Evolutionary conservation across 2,329 filamentous ascomycete species (phyloP).

Genomic region (Aspergillus thermomutatus): DNA sequence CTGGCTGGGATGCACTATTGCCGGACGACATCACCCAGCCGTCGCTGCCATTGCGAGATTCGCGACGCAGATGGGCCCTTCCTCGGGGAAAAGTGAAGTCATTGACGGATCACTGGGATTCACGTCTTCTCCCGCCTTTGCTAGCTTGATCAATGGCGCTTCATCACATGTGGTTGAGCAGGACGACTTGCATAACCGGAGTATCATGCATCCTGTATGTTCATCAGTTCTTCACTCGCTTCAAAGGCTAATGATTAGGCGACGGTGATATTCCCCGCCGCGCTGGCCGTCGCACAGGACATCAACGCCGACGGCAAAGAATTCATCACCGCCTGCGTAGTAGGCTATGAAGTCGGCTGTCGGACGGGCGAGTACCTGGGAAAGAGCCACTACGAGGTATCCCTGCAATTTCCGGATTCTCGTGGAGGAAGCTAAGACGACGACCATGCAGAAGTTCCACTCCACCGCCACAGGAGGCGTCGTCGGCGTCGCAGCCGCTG

Average conservation of each 20-base stretch:
- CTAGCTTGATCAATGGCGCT: slow-evolving; percentile 28
- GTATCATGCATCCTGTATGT: slow-evolving; percentile 32
- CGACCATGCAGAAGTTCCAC: slow-evolving; percentile 21
- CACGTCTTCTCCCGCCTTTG: slow-evolving; percentile 27
- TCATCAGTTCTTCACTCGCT: background rate
- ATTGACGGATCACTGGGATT: slow-evolving; percentile 21
- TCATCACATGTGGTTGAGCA: slow-evolving; percentile 33
- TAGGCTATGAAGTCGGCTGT: slow-evolving; percentile 31
- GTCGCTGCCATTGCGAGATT: slow-evolving; percentile 22
- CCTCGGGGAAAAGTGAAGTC: slow-evolving; percentile 25
- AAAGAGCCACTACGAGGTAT: slow-evolving; percentile 30
- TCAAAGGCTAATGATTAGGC: slow-evolving; percentile 13
- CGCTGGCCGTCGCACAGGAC: slow-evolving; percentile 29
- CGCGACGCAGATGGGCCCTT: slow-evolving; percentile 25
- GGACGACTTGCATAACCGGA: slow-evolving; percentile 32
- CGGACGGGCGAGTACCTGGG: slow-evolving; percentile 28
- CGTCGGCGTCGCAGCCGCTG: slow-evolving; percentile 27
- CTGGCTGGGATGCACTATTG: slow-evolving; percentile 28
- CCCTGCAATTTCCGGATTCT: background rate
- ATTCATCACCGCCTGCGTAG: slow-evolving; percentile 29
- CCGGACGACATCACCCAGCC: slow-evolving; percentile 27
- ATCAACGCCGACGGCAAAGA: slow-evolving; percentile 24
- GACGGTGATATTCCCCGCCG: slow-evolving; percentile 28
- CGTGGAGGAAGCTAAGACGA: background rate
- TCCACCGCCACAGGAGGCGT: slow-evolving; percentile 25